These are phyloP conservation scores for Penicillium salamii DNA, from an alignment of 495 filamentous ascomycete species.

Conservation along the genomic window DNA sequence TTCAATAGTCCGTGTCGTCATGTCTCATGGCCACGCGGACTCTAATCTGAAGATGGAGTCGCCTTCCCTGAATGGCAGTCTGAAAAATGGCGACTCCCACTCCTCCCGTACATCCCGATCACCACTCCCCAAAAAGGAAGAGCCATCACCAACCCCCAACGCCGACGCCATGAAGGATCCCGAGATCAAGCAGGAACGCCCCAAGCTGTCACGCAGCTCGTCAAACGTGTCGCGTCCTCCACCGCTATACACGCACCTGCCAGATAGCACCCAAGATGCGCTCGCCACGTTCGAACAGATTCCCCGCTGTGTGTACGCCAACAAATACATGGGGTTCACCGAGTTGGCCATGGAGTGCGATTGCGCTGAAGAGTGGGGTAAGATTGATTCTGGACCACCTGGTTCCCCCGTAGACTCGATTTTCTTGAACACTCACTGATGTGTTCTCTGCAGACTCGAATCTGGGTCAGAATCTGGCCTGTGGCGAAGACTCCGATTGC, in stretches of 20 bases:
- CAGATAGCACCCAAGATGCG: slow-evolving; percentile 73
- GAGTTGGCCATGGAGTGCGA: slow-evolving; percentile 96
- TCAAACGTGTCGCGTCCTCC: slow-evolving; percentile 61
- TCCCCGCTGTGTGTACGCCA: slow-evolving; percentile 77
- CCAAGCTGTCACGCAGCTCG: slow-evolving; percentile 70
- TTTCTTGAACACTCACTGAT: slow-evolving; percentile 4
- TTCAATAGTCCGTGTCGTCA: slow-evolving; percentile 43
- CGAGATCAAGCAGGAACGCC: slow-evolving; percentile 64
- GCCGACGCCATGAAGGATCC: slow-evolving; percentile 28
- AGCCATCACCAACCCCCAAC: slow-evolving; percentile 5
- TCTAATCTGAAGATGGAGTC: slow-evolving; percentile 20
- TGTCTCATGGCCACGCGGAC: slow-evolving; percentile 48
- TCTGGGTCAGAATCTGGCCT: slow-evolving; percentile 70
- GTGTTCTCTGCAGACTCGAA: slow-evolving; percentile 52
- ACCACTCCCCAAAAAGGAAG: slow-evolving; percentile 11
- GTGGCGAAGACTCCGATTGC: slow-evolving; percentile 95
- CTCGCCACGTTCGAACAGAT: slow-evolving; percentile 77
- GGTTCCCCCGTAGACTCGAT: not conserved
- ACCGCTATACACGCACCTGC: slow-evolving; percentile 64
- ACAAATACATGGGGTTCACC: slow-evolving; percentile 83
- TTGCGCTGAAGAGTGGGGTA: slow-evolving; percentile 94
- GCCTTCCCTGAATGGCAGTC: slow-evolving; percentile 9
- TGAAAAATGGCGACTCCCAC: slow-evolving; percentile 13
- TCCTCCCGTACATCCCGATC: slow-evolving; percentile 9
- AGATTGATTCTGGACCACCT: slow-evolving; percentile 39